These are phyloP conservation scores for Eurotiales sp. DNA, from an alignment of 2,329 filamentous ascomycete genomes.

Conservation along the genomic window DNA sequence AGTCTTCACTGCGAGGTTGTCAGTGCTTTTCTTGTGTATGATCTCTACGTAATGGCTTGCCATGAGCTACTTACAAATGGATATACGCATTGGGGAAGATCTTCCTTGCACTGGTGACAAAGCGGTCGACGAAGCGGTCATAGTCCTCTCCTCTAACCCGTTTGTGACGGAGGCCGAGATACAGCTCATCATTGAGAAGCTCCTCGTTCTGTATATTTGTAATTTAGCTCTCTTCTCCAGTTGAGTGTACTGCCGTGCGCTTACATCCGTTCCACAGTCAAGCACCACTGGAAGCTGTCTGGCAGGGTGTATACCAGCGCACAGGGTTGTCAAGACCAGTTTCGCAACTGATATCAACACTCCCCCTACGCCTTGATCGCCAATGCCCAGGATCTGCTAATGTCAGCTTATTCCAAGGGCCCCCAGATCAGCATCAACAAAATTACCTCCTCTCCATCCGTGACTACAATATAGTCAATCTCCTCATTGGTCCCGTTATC, in stretches of 20 bases:
- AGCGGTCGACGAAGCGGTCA: conserved; percentile 71
- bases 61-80: conserved; percentile 57
- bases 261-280: conserved; percentile 75
- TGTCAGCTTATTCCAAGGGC: too few relatives aligned
- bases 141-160: conserved; percentile 69
- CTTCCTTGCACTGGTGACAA: conserved; percentile 64
- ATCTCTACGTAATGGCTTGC: too few relatives aligned
- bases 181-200: conserved; percentile 70
- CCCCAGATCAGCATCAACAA: too few relatives aligned
- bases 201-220: conserved; percentile 66
- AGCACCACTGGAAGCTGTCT: conserved; percentile 75
- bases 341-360: conserved; percentile 84
- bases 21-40: too few relatives aligned
- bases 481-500: conserved; percentile 63
- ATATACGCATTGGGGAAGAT: conserved; percentile 77
- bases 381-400: conserved; percentile 73
- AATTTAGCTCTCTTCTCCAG: too few relatives aligned
- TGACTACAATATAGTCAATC: conserved; percentile 84
- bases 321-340: conserved; percentile 74
- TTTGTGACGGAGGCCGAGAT: conserved; percentile 67
- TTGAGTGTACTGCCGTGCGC: conserved; percentile 7
- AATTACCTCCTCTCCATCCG: conserved; percentile 56
- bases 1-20: conserved; percentile 59
- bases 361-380: conserved; percentile 81
- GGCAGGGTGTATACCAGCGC: conserved; percentile 79